phyloP scores from a whole-genome alignment of 1,284 basidiomycete genomes.

The Trichosporon sp. region DNA sequence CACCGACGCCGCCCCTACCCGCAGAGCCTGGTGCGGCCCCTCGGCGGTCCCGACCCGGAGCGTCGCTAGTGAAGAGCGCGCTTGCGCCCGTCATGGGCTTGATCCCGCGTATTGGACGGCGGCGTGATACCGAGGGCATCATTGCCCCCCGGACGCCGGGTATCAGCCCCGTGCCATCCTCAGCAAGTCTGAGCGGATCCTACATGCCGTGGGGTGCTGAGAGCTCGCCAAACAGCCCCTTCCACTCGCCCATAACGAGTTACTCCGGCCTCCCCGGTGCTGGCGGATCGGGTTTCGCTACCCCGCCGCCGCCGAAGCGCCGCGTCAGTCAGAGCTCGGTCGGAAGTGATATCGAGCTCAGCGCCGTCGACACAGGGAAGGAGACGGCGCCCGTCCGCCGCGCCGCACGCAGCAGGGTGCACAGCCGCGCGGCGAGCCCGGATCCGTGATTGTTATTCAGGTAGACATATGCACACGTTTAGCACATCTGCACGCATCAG shows the following conservation, averaged over 20 bases:
- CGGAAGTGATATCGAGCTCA: not conserved
- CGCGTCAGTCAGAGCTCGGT: not conserved
- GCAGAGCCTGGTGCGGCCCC: conserved; percentile 4
- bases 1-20: conserved; percentile 34
- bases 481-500: not conserved
- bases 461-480: not conserved
- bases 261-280: not conserved
- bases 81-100: conserved; percentile 50
- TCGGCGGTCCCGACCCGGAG: conserved; percentile 33
- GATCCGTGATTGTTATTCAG: not conserved
- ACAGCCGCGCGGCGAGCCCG: not conserved
- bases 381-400: not conserved
- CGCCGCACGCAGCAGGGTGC: not conserved
- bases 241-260: not conserved
- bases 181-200: not conserved
- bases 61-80: conserved; percentile 62
- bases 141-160: conserved; percentile 55
- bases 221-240: not conserved
- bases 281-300: not conserved
- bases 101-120: conserved; percentile 36
- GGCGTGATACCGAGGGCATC: conserved; percentile 53
- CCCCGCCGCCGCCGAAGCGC: not conserved
- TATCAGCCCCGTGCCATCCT: conserved; percentile 30
- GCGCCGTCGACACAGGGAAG: not conserved
- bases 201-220: conserved; percentile 14